These are phyloP conservation scores for Penstemon davidsonii DNA, from an alignment of 257 asterid genomes.

Conservation along the genomic window DNA sequence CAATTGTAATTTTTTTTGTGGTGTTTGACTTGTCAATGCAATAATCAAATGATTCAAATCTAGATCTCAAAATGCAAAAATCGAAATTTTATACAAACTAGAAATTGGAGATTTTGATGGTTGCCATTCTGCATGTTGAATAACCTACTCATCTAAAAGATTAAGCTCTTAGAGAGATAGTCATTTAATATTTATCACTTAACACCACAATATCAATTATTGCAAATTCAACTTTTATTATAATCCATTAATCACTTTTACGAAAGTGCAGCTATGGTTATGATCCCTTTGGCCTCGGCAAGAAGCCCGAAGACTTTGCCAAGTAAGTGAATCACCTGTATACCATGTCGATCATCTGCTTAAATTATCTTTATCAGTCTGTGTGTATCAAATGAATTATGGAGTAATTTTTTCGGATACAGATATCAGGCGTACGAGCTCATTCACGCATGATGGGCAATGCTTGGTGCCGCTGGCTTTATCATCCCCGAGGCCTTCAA, in stretches of 20 bases:
- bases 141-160: too few relatives aligned
- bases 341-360: background rate
- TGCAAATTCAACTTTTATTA: background rate
- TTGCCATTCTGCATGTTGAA: too few relatives aligned
- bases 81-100: too few relatives aligned
- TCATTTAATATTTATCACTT: too few relatives aligned
- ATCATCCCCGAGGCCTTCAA: constrained; percentile 96
- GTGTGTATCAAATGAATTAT: background rate
- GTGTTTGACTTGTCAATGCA: too few relatives aligned
- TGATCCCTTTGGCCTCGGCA: constrained; percentile 96
- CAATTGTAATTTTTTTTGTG: too few relatives aligned
- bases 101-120: too few relatives aligned
- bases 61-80: too few relatives aligned
- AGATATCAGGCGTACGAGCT: constrained; percentile 92
- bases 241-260: background rate
- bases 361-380: too few relatives aligned
- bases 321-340: constrained; percentile 47
- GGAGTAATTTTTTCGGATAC: background rate
- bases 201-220: too few relatives aligned
- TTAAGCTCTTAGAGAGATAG: too few relatives aligned
- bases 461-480: constrained; percentile 99
- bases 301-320: constrained; percentile 87
- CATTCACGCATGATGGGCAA: constrained; percentile 96
- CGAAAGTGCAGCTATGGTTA: constrained; percentile 78
- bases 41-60: too few relatives aligned